phyloP scores from a whole-genome alignment of 345 rosid species.

The Populus euphratica region DNA sequence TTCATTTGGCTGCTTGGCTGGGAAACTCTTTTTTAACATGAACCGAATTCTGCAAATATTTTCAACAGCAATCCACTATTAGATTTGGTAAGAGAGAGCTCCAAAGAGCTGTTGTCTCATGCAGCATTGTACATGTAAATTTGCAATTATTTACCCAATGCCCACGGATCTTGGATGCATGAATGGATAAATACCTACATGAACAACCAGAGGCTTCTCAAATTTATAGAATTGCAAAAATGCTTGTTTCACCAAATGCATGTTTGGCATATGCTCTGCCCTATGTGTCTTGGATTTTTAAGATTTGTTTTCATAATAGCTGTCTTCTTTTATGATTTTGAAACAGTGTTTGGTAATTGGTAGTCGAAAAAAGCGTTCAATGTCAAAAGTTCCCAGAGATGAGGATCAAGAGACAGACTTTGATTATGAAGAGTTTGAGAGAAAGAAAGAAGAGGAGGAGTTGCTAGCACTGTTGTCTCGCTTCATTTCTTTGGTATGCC shows the following conservation, averaged over 20 bases:
- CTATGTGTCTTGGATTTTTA: not conserved
- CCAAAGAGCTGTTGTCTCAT: too few relatives aligned
- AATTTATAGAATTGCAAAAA: too few relatives aligned
- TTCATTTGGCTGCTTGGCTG: not conserved
- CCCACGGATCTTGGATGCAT: too few relatives aligned
- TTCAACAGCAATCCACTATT: too few relatives aligned
- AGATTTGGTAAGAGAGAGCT: not conserved
- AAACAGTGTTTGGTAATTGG: slow-evolving; percentile 59
- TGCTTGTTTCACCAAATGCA: too few relatives aligned
- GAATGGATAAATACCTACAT: too few relatives aligned
- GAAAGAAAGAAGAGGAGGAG: slow-evolving; percentile 51
- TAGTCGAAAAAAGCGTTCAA: not conserved
- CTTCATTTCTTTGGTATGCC: slow-evolving; percentile 50
- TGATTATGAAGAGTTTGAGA: slow-evolving; percentile 24
- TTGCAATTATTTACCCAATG: too few relatives aligned
- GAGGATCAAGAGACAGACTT: slow-evolving; percentile 21
- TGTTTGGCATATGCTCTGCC: not conserved
- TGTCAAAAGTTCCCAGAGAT: not conserved
- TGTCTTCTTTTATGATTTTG: slow-evolving; percentile 11
- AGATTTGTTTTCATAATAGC: not conserved
- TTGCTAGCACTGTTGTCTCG: slow-evolving; percentile 60
- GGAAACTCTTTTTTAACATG: not conserved
- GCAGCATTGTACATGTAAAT: too few relatives aligned
- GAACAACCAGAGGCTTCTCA: too few relatives aligned
- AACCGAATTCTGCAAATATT: too few relatives aligned